phyloP scores from a whole-genome alignment of 2,329 filamentous ascomycete genomes.

The Tolypocladium tundrense region DNA sequence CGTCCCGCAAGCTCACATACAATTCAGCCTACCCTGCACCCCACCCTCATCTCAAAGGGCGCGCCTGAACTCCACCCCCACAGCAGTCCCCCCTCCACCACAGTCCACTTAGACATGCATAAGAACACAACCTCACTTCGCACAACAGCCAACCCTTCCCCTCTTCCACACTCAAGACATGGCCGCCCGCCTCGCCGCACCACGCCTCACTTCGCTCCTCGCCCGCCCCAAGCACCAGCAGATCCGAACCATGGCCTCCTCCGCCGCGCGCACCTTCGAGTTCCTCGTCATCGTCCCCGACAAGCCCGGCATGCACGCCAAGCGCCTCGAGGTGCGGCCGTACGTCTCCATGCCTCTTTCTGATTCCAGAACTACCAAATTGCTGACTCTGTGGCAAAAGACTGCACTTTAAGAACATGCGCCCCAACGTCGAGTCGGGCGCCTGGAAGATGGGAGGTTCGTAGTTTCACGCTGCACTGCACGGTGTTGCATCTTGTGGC shows the following conservation, averaged over 20 bases:
- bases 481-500: not conserved
- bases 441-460: conserved; percentile 55
- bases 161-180: conserved; percentile 1
- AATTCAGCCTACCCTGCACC: not conserved
- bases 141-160: not conserved
- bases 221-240: conserved; percentile 1
- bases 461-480: conserved; percentile 9
- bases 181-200: conserved; percentile 5
- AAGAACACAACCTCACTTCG: not conserved
- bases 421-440: conserved; percentile 41
- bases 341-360: conserved; percentile 22
- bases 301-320: conserved; percentile 46
- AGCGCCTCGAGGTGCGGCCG: conserved; percentile 51
- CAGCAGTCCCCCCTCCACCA: not conserved
- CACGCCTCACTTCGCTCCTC: conserved; percentile 3
- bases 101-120: not conserved
- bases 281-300: conserved; percentile 63
- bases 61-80: not conserved
- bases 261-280: conserved; percentile 36
- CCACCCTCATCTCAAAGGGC: not conserved
- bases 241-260: conserved; percentile 18
- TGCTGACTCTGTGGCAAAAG: conserved; percentile 6
- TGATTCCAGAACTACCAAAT: not conserved
- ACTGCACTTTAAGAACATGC: conserved; percentile 47
- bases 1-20: not conserved